phyloP scores from a whole-genome alignment of 78 protist genomes.

The Chrysochromulina tobinii region DNA sequence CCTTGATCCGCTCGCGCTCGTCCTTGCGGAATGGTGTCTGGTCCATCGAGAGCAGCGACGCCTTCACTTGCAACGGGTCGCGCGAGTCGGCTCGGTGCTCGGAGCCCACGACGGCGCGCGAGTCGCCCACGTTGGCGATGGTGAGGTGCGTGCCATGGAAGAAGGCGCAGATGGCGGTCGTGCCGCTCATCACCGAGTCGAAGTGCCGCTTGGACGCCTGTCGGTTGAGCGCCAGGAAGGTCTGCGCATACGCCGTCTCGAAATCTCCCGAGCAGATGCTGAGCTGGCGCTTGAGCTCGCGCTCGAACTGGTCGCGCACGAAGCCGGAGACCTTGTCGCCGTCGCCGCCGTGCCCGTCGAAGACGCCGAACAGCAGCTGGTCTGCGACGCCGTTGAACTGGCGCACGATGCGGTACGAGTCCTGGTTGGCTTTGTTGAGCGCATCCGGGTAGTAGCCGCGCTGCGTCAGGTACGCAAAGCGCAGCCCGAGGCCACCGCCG shows the following conservation, averaged over 20 bases:
- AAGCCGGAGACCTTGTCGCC: background rate
- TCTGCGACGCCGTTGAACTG: background rate
- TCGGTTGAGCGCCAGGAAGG: background rate
- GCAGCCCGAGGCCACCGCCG: background rate
- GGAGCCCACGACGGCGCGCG: background rate
- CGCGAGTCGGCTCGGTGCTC: background rate
- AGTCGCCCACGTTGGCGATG: constrained; percentile 29
- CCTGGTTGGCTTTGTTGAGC: background rate
- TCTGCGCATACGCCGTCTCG: background rate
- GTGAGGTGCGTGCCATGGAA: background rate
- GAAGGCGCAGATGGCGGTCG: background rate
- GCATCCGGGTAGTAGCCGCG: constrained; percentile 31
- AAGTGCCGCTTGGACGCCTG: too few relatives aligned
- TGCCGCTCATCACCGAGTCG: too few relatives aligned
- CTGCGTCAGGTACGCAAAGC: constrained; percentile 1
- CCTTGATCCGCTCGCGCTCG: constrained; percentile 7
- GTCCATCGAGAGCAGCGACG: background rate
- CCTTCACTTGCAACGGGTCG: background rate
- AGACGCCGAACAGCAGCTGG: background rate
- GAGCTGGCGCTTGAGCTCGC: background rate
- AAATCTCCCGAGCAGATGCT: too few relatives aligned
- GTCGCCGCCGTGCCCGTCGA: constrained; percentile 10
- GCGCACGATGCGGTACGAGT: background rate
- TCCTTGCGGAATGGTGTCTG: constrained; percentile 12
- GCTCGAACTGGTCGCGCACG: background rate